Evolutionary conservation across 1,139 yeast genomes (phyloP).

Genomic region (Eremothecium coryli): DNA sequence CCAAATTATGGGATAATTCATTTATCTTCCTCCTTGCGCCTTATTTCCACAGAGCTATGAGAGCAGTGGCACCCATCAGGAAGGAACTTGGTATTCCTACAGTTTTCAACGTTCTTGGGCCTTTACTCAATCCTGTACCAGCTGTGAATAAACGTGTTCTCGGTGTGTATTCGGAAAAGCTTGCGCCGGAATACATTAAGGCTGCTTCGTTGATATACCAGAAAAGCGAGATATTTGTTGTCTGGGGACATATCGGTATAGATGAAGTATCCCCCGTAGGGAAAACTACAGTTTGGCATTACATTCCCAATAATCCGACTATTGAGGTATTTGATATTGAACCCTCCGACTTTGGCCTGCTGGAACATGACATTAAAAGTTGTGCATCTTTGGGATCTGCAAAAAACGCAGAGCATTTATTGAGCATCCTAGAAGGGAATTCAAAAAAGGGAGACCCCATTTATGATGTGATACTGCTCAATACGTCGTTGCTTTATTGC

Average conservation of each 20-base stretch:
- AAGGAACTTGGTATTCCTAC: conserved; percentile 79
- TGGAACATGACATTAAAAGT: conserved; percentile 55
- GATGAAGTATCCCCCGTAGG: conserved; percentile 94
- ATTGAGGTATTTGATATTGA: conserved; percentile 36
- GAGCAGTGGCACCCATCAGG: conserved; percentile 67
- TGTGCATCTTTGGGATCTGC: conserved; percentile 83
- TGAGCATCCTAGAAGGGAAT: conserved; percentile 46
- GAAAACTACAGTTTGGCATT: conserved; percentile 67
- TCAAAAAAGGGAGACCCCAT: conserved; percentile 48
- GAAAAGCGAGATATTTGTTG: conserved; percentile 57
- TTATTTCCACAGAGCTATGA: conserved; percentile 91
- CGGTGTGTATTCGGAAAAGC: conserved; percentile 73
- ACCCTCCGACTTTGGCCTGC: conserved; percentile 70
- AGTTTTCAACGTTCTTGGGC: conserved; percentile 87
- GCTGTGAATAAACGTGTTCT: conserved; percentile 62
- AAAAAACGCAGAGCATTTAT: conserved; percentile 63
- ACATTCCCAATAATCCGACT: conserved; percentile 37
- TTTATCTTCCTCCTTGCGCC: conserved; percentile 88
- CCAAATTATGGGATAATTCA: conserved; percentile 44
- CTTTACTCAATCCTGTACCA: conserved; percentile 74
- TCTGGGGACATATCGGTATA: conserved; percentile 81
- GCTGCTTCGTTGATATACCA: conserved; percentile 47
- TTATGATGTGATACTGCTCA: conserved; percentile 78
- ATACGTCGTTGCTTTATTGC: conserved; percentile 78
- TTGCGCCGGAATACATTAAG: conserved; percentile 78